Percentiles rank a stretch among this genome's conserved stretches.
These are phyloP conservation scores for Pichia nakasei DNA, from an alignment of 805 yeast species.

Conservation along the genomic window DNA sequence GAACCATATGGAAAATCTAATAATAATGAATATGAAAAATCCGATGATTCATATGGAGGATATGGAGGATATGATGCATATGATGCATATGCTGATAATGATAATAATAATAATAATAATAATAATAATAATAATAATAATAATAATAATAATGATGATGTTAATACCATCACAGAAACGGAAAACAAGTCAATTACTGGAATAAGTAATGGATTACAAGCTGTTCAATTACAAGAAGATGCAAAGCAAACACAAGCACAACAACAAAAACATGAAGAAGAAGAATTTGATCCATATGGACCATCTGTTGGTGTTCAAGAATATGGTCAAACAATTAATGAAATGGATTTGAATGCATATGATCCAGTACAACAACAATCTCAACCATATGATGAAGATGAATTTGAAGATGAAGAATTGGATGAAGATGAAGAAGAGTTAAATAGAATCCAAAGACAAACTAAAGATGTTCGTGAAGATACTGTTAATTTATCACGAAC, in stretches of 20 bases:
- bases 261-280: slow-evolving; percentile 5
- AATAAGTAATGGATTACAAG: slow-evolving; percentile 5
- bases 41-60: not conserved
- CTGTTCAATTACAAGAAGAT: slow-evolving; percentile 8
- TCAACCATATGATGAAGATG: slow-evolving; percentile 19
- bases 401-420: slow-evolving; percentile 34
- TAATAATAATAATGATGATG: slow-evolving; percentile 1
- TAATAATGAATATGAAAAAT: too few species aligned
- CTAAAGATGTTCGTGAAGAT: slow-evolving; percentile 58
- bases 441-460: slow-evolving; percentile 71
- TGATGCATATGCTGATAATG: not conserved
- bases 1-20: slow-evolving; percentile 8
- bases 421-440: slow-evolving; percentile 87
- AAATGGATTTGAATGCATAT: slow-evolving; percentile 23
- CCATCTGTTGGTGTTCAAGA: slow-evolving; percentile 12
- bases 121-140: not conserved
- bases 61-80: slow-evolving; percentile 2
- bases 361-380: slow-evolving; percentile 13
- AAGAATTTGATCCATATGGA: slow-evolving; percentile 19
- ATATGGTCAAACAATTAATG: slow-evolving; percentile 5
- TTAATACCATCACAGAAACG: not conserved
- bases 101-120: slow-evolving; percentile 1
- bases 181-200: not conserved
- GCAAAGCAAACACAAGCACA: slow-evolving; percentile 5
- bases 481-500: slow-evolving; percentile 80